Percentiles rank a stretch among this genome's conserved stretches.
phyloP scores from a whole-genome alignment of 2,329 filamentous ascomycete species.

The Xylaria hypoxylon region DNA sequence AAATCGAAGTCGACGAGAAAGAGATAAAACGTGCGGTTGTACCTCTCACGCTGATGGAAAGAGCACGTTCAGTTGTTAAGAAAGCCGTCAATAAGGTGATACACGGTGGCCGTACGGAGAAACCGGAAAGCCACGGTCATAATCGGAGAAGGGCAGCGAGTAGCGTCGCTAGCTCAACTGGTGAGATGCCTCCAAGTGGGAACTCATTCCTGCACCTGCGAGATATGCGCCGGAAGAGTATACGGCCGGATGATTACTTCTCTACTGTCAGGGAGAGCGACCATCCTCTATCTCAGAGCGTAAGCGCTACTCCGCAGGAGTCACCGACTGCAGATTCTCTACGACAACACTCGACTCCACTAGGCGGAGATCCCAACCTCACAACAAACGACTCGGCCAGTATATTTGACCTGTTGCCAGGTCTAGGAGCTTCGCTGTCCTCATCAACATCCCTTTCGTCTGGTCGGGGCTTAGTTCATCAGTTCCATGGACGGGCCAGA shows the following conservation, averaged over 20 bases:
- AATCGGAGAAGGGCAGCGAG: constrained; percentile 69
- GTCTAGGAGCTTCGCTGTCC: constrained; percentile 48
- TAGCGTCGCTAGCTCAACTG: constrained; percentile 72
- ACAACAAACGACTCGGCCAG: constrained; percentile 51
- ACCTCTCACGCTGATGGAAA: constrained; percentile 86
- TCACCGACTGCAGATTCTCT: constrained; percentile 52
- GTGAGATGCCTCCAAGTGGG: constrained; percentile 61
- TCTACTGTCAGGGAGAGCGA: constrained; percentile 63
- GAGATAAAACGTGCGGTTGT: constrained; percentile 93
- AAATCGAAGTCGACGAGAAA: constrained; percentile 90
- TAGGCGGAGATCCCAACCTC: constrained; percentile 52
- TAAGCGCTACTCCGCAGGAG: constrained; percentile 74
- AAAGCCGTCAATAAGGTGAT: constrained; percentile 74
- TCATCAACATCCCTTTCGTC: constrained; percentile 50
- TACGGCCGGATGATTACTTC: constrained; percentile 68
- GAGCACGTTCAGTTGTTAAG: constrained; percentile 82
- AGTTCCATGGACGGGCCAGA: constrained; percentile 59
- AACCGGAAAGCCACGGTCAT: constrained; percentile 65
- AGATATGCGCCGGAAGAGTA: constrained; percentile 64
- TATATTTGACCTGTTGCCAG: constrained; percentile 55
- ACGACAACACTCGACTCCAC: constrained; percentile 55
- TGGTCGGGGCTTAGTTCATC: constrained; percentile 48
- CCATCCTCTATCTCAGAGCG: constrained; percentile 80
- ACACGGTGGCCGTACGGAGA: constrained; percentile 68
- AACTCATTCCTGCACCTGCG: constrained; percentile 65